A percentile compares a stretch with the other conserved stretches of the same genome.
These are phyloP conservation scores for Thelonectria blattea DNA, from an alignment of 2,329 filamentous ascomycete species.

Conservation along the genomic window DNA sequence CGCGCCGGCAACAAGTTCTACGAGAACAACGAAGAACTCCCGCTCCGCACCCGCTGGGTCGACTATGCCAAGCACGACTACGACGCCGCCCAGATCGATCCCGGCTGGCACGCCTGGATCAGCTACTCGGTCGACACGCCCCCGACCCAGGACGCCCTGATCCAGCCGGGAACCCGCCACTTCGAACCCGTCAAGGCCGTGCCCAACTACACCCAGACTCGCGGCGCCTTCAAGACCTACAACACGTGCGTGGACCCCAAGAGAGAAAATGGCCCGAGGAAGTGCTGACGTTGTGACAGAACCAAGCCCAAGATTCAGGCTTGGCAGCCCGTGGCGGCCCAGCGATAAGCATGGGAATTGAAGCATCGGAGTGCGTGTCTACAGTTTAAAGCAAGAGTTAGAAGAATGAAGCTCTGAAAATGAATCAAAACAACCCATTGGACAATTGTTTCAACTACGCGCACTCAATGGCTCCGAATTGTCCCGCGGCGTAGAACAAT, in stretches of 20 bases:
- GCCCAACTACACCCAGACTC: slow-evolving; percentile 76
- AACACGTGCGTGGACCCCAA: slow-evolving; percentile 81
- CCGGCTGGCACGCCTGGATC: slow-evolving; percentile 98
- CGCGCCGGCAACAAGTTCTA: slow-evolving; percentile 97
- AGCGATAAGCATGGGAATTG: slow-evolving; percentile 41
- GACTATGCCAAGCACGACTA: slow-evolving; percentile 91
- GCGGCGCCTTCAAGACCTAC: slow-evolving; percentile 89
- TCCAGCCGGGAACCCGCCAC: slow-evolving; percentile 68
- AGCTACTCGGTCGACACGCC: slow-evolving; percentile 91
- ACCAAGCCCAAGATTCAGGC: slow-evolving; percentile 59
- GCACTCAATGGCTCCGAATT: slow-evolving; percentile 25
- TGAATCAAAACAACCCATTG: slow-evolving; percentile 14
- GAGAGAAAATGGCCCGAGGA: neutral
- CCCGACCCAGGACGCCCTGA: slow-evolving; percentile 75
- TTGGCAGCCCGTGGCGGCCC: slow-evolving; percentile 57
- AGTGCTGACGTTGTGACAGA: slow-evolving; percentile 44
- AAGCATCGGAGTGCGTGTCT: slow-evolving; percentile 32
- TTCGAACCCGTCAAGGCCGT: slow-evolving; percentile 79
- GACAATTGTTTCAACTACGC: slow-evolving; percentile 21
- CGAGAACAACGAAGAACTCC: slow-evolving; percentile 94
- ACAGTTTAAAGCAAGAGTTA: slow-evolving; percentile 40
- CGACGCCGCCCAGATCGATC: slow-evolving; percentile 85
- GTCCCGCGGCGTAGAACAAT: slow-evolving; percentile 12
- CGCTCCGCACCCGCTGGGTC: slow-evolving; percentile 95
- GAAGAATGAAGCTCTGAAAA: slow-evolving; percentile 24